Base-by-base conservation (phyloP, 1,139 yeast species). In the Candida tunisiensis region DNA sequence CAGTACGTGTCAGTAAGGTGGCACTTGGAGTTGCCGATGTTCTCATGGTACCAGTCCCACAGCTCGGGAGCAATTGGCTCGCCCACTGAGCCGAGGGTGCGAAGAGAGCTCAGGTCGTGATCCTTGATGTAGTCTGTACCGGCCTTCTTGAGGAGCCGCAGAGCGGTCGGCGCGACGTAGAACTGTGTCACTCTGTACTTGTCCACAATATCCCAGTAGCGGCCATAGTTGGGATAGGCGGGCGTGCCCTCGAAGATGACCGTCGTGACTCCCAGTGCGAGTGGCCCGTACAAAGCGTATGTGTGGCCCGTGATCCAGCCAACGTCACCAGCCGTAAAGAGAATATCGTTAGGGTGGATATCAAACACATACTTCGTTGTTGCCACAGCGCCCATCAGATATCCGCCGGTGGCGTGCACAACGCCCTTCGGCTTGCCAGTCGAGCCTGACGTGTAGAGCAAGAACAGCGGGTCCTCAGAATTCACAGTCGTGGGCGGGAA, bases 261-360 rank as follows among this genome's bases (percentile, higher is more conserved):
- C 19, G 95, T 73, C 30, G 96, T 78, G 32, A 82, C 74, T 53
- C 98, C 98, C 32, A 82, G 63, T 28, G 71, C 56, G 45, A 88
- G 68, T 31, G 98, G 96, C 37, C 96, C 96, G 51, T 88, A 88
- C 35, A 85, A 62, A 20, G 93, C 94, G 49, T 88, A 88, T 21
- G 96, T 77, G 57, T 88, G 98, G 44, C 98, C 98, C 23, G 98
- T 88, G 51, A 88, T 88, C 98, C 98, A 88, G 53, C 98, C 98
- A 29, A 88, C 93, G 55, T 88, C 98, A 53, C 96, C 96, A 30
- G 96, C 95, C 28, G 96, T 85, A 65, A 88, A 88, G 35, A 88
- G 62, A 30, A 78, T 67, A 54, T 88, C 98, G 44, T 78, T 77
- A 29, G 74, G 69, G 51, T 82, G 93, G 32, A 88, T 66, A 54